Conservation (phyloP, 768 basidiomycete genomes). For the Gloeopeniophorella convolvens region DNA sequence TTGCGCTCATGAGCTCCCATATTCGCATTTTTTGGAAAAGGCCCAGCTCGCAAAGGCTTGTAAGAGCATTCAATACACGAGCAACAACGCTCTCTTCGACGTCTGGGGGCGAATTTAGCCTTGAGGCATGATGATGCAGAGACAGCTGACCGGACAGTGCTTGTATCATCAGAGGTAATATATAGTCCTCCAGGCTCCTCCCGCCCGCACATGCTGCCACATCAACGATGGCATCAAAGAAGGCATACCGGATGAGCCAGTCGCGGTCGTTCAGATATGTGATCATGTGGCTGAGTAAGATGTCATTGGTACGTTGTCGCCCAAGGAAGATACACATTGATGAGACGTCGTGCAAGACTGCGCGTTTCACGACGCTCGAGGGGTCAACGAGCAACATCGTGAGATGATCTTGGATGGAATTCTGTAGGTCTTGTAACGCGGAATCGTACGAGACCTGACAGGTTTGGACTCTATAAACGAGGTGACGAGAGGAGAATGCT, state of each 20-base stretch:
- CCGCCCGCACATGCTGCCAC: constrained; percentile 93
- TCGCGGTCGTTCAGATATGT: constrained; percentile 84
- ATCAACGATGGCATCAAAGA: constrained; percentile 93
- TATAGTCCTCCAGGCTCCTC: constrained; percentile 90
- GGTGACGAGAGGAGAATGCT: background rate
- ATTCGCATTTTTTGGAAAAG: constrained; percentile 92
- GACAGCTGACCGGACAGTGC: constrained; percentile 70
- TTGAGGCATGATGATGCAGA: background rate
- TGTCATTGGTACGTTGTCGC: constrained; percentile 88
- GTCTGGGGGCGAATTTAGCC: constrained; percentile 42
- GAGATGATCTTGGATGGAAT: constrained; percentile 80
- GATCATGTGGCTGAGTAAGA: constrained; percentile 84
- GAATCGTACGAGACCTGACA: constrained; percentile 87
- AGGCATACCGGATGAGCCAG: constrained; percentile 85
- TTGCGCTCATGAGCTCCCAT: constrained; percentile 92
- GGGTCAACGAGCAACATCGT: constrained; percentile 82
- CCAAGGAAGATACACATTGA: constrained; percentile 92
- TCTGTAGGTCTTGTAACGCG: constrained; percentile 79
- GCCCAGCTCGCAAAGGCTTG: constrained; percentile 83
- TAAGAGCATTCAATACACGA: constrained; percentile 80
- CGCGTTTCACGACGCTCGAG: constrained; percentile 85
- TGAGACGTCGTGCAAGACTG: constrained; percentile 81
- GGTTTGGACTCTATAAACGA: background rate
- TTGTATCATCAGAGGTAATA: constrained; percentile 93
- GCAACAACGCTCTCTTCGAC: constrained; percentile 93